Base-by-base conservation (phyloP, 257 asterid genomes). In the Striga asiatica region DNA sequence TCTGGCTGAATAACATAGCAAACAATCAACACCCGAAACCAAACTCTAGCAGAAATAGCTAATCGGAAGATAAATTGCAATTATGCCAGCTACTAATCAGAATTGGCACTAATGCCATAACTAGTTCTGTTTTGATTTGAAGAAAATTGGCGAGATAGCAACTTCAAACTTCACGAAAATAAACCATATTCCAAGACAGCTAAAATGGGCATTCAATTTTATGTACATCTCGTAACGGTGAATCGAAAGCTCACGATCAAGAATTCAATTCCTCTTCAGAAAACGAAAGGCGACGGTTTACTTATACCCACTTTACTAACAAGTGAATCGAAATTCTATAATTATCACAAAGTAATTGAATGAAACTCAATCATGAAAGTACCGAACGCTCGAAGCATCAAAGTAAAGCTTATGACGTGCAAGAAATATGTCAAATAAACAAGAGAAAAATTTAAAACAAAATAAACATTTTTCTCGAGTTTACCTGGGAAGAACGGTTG, bases 401-500 rank as follows among this genome's bases (percentile, higher is more conserved):
- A 34, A 34, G 5, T 5, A 29, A 34, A 38, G 46, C 50, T 18
- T 24, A 14, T 12, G 11, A 56, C 46, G 47, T 6, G 34, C 35
- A 31, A 11, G 8, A 49, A 28, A 23, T 21, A 52, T 59, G 62
- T 38, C 5, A 19, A 10, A 31, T 51, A 54, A 43, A 31, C 32
- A n/a, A 54, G 22, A 3, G 1, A 23, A 32, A 34, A 21, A 9
- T 45, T 5, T 13, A 46, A 3, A 43, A 58, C 21, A n/a, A 38
- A 38, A 2, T 9, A 10, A 29, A 42, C 24, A 42, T 50, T n/a
- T 39, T 16, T 43, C 17, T 22, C 28, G 27, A 55, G 67, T 58
- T 60, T 69, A 87, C 96, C 96, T 64, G 76, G 61, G 79, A 54
- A 63, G 71, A 58, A n/a, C 50, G 32, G 73, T 43, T 17, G 75